Percentiles rank a stretch among this genome's conserved stretches.
Evolutionary conservation across 306 rosid genomes (phyloP).

Genomic region (Macrotyloma uniflorum): DNA sequence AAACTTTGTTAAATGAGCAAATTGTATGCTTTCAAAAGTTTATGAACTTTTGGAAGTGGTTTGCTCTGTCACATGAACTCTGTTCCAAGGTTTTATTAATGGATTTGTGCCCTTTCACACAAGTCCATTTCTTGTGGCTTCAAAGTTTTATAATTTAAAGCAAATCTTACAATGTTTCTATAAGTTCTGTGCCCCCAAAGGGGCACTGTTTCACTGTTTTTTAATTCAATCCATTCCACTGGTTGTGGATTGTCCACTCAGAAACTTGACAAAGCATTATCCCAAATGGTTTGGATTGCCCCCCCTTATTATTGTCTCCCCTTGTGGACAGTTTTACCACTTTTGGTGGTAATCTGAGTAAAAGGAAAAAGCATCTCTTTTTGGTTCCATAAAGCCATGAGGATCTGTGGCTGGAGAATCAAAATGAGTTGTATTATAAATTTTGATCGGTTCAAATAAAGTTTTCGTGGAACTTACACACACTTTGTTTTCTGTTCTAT

Average conservation of each 20-base stretch:
- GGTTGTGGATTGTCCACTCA: slow-evolving; percentile 62
- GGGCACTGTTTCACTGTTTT: slow-evolving; percentile 42
- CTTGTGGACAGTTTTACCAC: slow-evolving; percentile 20
- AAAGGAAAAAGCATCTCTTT: slow-evolving; percentile 25
- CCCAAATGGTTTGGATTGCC: slow-evolving; percentile 37
- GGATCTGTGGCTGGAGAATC: slow-evolving; percentile 33
- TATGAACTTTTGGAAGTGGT: slow-evolving; percentile 41
- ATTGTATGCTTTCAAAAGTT: slow-evolving; percentile 47
- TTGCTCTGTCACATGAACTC: slow-evolving; percentile 46
- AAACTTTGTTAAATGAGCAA: slow-evolving; percentile 31
- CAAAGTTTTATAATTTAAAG: slow-evolving; percentile 28
- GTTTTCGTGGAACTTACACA: slow-evolving; percentile 36
- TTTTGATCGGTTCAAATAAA: slow-evolving; percentile 28
- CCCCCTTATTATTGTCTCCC: slow-evolving; percentile 34
- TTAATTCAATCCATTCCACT: slow-evolving; percentile 34
- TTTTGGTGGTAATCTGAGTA: slow-evolving; percentile 63
- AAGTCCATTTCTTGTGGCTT: slow-evolving; percentile 38
- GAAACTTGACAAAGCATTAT: slow-evolving; percentile 50
- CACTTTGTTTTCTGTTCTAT: slow-evolving; percentile 34
- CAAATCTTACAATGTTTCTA: slow-evolving; percentile 15
- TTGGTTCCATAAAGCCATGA: slow-evolving; percentile 34
- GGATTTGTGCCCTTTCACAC: slow-evolving; percentile 25
- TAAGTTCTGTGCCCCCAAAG: slow-evolving; percentile 34
- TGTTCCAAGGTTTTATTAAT: slow-evolving; percentile 31
- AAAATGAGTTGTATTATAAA: slow-evolving; percentile 36